Evolutionary conservation across 345 rosid species (phyloP).

Genomic region (Dipteronia sinensis): DNA sequence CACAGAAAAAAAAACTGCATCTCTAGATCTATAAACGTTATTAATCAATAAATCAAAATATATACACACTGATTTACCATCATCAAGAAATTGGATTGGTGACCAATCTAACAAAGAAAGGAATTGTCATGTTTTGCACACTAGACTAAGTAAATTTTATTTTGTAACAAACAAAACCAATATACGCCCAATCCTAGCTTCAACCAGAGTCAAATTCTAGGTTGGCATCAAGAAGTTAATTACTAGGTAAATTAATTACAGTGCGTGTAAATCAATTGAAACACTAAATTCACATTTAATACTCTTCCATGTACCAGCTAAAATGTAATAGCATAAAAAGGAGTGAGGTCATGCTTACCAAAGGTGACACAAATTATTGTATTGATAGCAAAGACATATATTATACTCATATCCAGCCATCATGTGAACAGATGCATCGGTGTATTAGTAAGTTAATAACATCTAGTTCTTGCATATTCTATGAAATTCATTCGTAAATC

Average conservation of each 20-base stretch:
- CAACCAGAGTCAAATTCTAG: not conserved
- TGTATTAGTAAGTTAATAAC: not conserved
- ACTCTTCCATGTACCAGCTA: not conserved
- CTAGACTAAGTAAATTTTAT: slow-evolving; percentile 10
- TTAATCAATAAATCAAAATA: not conserved
- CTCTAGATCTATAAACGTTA: not conserved
- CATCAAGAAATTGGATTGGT: not conserved
- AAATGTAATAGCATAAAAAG: not conserved
- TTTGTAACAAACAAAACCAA: slow-evolving; percentile 2
- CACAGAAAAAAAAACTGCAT: not conserved
- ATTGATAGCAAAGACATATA: not conserved
- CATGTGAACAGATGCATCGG: not conserved
- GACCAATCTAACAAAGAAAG: not conserved
- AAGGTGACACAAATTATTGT: not conserved
- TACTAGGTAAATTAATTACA: not conserved
- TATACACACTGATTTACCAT: not conserved
- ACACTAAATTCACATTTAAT: not conserved
- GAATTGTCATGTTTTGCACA: not conserved
- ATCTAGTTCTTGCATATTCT: not conserved
- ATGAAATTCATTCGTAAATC: not conserved
- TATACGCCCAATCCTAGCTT: not conserved
- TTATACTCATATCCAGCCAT: not conserved
- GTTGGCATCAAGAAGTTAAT: not conserved
- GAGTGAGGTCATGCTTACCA: not conserved
- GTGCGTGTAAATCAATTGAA: not conserved